Evolutionary conservation across 2,329 filamentous ascomycete genomes (phyloP).

Genomic region (Penicillium capsulatum): DNA sequence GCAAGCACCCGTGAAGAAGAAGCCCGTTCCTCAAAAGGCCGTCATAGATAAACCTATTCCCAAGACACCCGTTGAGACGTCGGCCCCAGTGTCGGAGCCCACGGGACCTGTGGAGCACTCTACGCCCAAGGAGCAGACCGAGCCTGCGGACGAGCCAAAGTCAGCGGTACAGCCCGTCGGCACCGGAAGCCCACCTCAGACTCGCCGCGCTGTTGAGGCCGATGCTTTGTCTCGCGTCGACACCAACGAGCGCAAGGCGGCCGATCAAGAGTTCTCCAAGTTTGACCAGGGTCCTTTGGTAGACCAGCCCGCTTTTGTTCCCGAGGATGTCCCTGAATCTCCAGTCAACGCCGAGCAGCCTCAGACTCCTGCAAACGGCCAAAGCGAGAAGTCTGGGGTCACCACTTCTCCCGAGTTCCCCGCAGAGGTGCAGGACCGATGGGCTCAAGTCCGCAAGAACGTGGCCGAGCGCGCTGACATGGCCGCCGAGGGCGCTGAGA

Average conservation of each 20-base stretch:
- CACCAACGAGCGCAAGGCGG: constrained; percentile 45
- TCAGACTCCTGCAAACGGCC: constrained; percentile 18
- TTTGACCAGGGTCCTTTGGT: constrained; percentile 87
- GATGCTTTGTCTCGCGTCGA: constrained; percentile 59
- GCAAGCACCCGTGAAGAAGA: constrained; percentile 31
- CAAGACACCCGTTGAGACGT: neutral
- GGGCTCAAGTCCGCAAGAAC: constrained; percentile 95
- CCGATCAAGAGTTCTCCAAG: constrained; percentile 52
- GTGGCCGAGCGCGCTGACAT: constrained; percentile 74
- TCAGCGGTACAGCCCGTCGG: constrained; percentile 9
- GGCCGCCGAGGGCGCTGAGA: constrained; percentile 56
- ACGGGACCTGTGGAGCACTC: no score
- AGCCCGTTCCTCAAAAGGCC: constrained; percentile 26
- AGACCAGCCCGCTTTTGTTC: constrained; percentile 81
- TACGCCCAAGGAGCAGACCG: no score
- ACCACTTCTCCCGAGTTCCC: constrained; percentile 5
- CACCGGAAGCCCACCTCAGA: constrained; percentile 33
- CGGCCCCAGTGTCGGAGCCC: no score
- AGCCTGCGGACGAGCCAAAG: constrained; percentile 20
- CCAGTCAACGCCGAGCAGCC: constrained; percentile 16
- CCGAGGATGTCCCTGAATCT: constrained; percentile 46
- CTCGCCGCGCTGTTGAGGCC: constrained; percentile 51
- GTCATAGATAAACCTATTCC: neutral
- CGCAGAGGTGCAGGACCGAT: constrained; percentile 61
- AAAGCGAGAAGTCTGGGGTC: constrained; percentile 9